These are phyloP conservation scores for Chytridium lagenaria DNA, from an alignment of 371 early-diverging fungal species.

Conservation along the genomic window DNA sequence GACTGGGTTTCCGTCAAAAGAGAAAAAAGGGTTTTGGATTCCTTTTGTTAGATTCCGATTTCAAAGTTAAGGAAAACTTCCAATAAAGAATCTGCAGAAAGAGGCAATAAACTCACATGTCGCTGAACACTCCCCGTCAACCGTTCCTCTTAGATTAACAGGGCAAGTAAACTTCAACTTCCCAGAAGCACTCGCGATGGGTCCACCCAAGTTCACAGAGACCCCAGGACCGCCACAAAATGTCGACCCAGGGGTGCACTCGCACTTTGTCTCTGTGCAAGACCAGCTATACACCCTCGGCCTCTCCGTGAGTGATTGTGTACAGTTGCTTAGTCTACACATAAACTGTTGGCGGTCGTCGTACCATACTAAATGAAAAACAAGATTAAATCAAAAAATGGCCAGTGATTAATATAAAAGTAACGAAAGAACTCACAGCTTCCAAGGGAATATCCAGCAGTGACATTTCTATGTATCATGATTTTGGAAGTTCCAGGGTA, in stretches of 20 bases:
- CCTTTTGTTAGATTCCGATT: too few species aligned
- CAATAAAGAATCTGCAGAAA: too few species aligned
- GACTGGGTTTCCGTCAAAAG: conserved; percentile 57
- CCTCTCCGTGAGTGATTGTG: conserved; percentile 51
- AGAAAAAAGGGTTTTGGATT: too few species aligned
- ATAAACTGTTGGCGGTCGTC: conserved; percentile 62
- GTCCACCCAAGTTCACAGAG: conserved; percentile 36
- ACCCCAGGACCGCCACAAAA: conserved; percentile 69
- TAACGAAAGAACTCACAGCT: conserved; percentile 18
- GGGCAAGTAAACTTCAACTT: conserved; percentile 57
- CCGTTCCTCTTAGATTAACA: conserved; percentile 39
- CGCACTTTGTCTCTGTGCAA: conserved; percentile 58
- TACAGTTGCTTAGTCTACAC: conserved; percentile 61
- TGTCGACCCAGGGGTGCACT: conserved; percentile 61
- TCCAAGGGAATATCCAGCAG: conserved; percentile 28
- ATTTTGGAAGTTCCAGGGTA: conserved; percentile 36
- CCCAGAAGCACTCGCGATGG: conserved; percentile 57
- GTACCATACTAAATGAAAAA: conserved; percentile 56
- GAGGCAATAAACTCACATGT: too few species aligned
- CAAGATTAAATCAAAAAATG: not conserved
- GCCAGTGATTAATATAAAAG: not conserved
- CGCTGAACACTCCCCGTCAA: conserved; percentile 24
- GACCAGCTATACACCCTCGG: conserved; percentile 12
- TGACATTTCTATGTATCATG: conserved; percentile 32
- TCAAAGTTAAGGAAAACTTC: too few species aligned